These are phyloP conservation scores for Coemansia sp. DNA, from an alignment of 192 early-diverging fungal genomes.

Conservation along the genomic window DNA sequence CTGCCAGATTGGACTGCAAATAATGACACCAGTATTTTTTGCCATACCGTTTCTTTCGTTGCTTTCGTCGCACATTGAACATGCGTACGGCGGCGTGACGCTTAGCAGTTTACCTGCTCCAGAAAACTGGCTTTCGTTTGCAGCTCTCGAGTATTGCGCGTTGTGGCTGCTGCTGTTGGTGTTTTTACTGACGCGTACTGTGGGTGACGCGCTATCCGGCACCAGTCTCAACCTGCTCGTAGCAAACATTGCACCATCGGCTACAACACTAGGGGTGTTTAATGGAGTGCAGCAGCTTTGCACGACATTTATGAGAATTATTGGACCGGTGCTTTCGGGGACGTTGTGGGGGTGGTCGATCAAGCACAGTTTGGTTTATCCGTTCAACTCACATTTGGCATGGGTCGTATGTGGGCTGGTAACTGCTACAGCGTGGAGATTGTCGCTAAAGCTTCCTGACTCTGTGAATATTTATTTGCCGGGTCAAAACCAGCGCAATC, in stretches of 20 bases:
- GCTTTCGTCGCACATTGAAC: neutral
- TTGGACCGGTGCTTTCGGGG: conserved; percentile 29
- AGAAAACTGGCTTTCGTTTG: neutral
- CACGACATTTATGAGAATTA: conserved; percentile 14
- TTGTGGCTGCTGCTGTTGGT: conserved; percentile 30
- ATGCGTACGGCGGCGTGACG: neutral
- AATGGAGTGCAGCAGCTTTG: conserved; percentile 44
- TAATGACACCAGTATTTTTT: conserved; percentile 6
- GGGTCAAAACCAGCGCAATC: neutral
- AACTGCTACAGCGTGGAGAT: neutral
- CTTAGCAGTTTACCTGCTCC: neutral
- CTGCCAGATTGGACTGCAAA: neutral
- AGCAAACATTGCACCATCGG: conserved; percentile 34
- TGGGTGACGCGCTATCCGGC: conserved; percentile 21
- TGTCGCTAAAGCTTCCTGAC: conserved; percentile 20
- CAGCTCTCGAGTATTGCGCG: conserved; percentile 4
- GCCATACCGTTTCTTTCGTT: conserved; percentile 14
- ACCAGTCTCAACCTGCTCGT: conserved; percentile 44
- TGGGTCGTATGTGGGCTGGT: conserved; percentile 27
- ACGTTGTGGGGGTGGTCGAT: conserved; percentile 39
- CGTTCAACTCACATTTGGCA: conserved; percentile 38
- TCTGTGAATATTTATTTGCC: conserved; percentile 38
- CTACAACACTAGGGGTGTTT: conserved; percentile 30
- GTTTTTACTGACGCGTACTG: conserved; percentile 18
- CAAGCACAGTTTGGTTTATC: conserved; percentile 32